Base-by-base conservation (phyloP, 345 rosid genomes). In the Gossypium rotundifolium region DNA sequence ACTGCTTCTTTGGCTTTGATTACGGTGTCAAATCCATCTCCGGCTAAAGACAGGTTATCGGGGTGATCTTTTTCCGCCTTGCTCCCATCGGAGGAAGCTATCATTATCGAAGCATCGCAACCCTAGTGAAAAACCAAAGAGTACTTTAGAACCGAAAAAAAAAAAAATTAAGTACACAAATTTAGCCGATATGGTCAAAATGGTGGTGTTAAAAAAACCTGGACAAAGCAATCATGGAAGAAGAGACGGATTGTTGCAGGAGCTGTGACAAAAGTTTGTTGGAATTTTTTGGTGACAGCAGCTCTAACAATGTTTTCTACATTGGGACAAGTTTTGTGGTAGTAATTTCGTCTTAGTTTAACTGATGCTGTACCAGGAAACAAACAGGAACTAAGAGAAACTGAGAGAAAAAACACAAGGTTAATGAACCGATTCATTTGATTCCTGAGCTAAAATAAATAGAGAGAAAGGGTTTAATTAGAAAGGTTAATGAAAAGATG, bases 1-100 rank as follows among this genome's bases (percentile, higher is more conserved):
- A 92, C 79, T 2, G 96, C 97, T 27, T 81, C 81, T 81, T 92
- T 92, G 57, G 97, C 97, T 82, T 86, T 86, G 77, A 86, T 81
- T 76, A 92, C 97, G 8, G 91, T 90, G 81, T 92, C 95, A 65
- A 92, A 92, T 72, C 97, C 97, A 11, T 92, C 97, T 75, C 97
- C 97, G 11, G 97, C 95, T 64, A 92, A 79, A 1, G 97, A 92
- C 29, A 86, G 3, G 66, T 92, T 92, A 73, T 92, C 97, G 3
- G 93, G 92, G 78, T 92, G 88, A 79, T 92, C 95, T 76, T 86
- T 92, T 86, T 92, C 97, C 0, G 97, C 97, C 70, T 46, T 82
- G 86, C 88, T 90, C 75, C 3, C 77, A 11, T 81, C 80, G 0
- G 87, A 76, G 27, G 95, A 90, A 11, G 78, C 83, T 64, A 92